Base-by-base conservation (phyloP, 176 grass and related monocot genomes). In the Zoysia pacifica region DNA sequence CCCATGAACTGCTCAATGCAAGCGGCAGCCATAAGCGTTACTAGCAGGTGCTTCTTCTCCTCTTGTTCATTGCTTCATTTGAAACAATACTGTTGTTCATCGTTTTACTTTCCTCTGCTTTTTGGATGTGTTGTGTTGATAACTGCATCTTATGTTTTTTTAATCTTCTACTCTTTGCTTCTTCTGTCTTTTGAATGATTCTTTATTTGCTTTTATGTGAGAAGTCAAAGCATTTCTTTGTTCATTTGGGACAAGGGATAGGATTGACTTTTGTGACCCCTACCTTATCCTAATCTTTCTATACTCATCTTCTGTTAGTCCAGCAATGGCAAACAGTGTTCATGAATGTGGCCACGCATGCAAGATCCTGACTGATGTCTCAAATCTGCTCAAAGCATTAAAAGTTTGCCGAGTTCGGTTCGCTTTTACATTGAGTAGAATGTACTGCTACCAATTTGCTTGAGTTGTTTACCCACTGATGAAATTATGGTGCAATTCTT, bases 1-100 rank as follows among this genome's bases (percentile, higher is more conserved):
- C 73, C 38, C 51, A 86, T 73, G 67, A 86, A 20, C 61, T 82
- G 78, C 61, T 89, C 62, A 78, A 78, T 73, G 83, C 60, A 62
- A 61, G 62, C 19, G 7, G 15, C 45, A 78, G 39, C 56, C 66
- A 65, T 85, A 77, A 85, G 78, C 67, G 67, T 67, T 67, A 11
- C 48, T 78, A 54, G 65, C 73, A 67, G 67, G 78, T 82, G 73
- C 35, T 59, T 42, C 77, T 84, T 89, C 87, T 74, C 48, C 73
- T 83, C 77, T 68, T 75, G 48, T 58, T 73, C 49, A 68, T 58
- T 58, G 54, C 86, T 81, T 74, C 75, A 56, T 56, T 56, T 18
- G 53, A 56, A 56, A n/a, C 5, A 56, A 56, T 74, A 42, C 62
- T 79, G 76, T 68, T 75, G 53, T 48, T 73, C 49, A 72, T 50